A percentile compares a stretch with the other conserved stretches of the same genome.
These are phyloP conservation scores for Coccinonectria pachysandricola DNA, from an alignment of 2,329 filamentous ascomycete genomes.

Conservation along the genomic window DNA sequence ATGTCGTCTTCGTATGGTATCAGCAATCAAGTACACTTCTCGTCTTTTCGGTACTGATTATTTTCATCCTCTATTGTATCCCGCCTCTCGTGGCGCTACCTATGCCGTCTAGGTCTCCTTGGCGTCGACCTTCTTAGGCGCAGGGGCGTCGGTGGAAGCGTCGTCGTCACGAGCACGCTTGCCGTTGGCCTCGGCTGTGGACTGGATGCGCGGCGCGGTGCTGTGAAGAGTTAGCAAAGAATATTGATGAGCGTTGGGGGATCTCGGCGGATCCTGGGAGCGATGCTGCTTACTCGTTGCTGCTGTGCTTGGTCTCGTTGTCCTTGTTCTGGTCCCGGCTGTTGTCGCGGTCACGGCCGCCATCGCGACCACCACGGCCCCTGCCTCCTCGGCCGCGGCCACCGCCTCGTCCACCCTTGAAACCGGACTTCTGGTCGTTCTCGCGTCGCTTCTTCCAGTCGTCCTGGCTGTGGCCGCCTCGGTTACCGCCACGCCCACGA, in stretches of 20 bases:
- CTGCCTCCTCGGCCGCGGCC: slow-evolving; percentile 31
- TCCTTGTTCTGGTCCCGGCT: slow-evolving; percentile 20
- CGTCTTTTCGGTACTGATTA: too few relatives aligned
- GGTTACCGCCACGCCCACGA: slow-evolving; percentile 26
- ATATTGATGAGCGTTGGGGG: slow-evolving; percentile 3
- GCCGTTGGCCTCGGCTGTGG: slow-evolving; percentile 33
- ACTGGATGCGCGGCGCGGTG: slow-evolving; percentile 32
- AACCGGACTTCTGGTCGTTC: slow-evolving; percentile 50
- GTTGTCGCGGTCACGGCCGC: slow-evolving; percentile 30
- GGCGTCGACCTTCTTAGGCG: slow-evolving; percentile 53
- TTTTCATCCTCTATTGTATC: too few relatives aligned
- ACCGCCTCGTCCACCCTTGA: slow-evolving; percentile 38
- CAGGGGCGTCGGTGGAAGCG: slow-evolving; percentile 30
- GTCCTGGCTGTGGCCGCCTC: slow-evolving; percentile 35
- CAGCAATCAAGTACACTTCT: too few relatives aligned
- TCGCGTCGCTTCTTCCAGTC: slow-evolving; percentile 58
- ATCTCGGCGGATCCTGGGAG: neutral
- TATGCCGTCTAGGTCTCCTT: slow-evolving; percentile 22
- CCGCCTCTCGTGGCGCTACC: too few relatives aligned
- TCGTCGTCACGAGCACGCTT: slow-evolving; percentile 49
- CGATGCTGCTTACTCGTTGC: slow-evolving; percentile 15
- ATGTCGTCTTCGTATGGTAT: slow-evolving; percentile 11
- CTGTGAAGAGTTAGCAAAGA: slow-evolving; percentile 9
- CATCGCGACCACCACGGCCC: slow-evolving; percentile 33
- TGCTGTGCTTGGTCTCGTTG: slow-evolving; percentile 16